Percentiles rank a stretch among this genome's conserved stretches.
These are phyloP conservation scores for Thalassiosira livingstoniorum DNA, from an alignment of 352 stramenopile genomes.

Conservation along the genomic window DNA sequence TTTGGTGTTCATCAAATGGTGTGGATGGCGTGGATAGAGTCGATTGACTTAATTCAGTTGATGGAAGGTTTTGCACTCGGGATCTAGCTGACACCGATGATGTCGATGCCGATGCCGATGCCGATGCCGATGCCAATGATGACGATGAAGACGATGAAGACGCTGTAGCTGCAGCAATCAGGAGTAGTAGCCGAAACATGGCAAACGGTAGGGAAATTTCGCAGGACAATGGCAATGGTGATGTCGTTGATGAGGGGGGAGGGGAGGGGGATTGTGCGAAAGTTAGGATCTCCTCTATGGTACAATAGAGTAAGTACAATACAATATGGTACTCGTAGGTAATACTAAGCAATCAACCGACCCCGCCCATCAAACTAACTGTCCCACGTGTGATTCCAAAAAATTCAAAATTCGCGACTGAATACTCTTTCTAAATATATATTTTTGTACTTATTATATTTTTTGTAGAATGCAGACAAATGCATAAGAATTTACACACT, in stretches of 20 bases:
- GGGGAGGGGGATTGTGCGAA: not conserved
- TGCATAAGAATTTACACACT: too few relatives aligned
- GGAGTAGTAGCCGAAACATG: not conserved
- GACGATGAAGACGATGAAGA: too few relatives aligned
- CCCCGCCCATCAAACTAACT: not conserved
- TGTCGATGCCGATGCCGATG: not conserved
- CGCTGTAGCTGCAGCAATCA: too few relatives aligned
- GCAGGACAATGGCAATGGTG: not conserved
- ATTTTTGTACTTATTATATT: too few relatives aligned
- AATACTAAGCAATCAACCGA: not conserved
- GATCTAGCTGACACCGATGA: not conserved
- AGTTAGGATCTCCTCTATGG: not conserved
- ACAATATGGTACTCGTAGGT: not conserved
- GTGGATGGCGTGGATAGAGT: not conserved
- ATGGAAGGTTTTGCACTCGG: too few relatives aligned
- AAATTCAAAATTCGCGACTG: too few relatives aligned
- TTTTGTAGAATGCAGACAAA: too few relatives aligned
- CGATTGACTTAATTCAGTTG: too few relatives aligned
- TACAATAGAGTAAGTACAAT: not conserved
- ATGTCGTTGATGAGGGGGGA: slow-evolving; percentile 1
- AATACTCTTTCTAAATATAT: too few relatives aligned
- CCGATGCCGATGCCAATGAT: too few relatives aligned
- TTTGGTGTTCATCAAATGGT: not conserved
- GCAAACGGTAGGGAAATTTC: not conserved
- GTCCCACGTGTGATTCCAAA: too few relatives aligned